phyloP scores from a whole-genome alignment of 2,329 filamentous ascomycete species.

The Trichoderma koningii region DNA sequence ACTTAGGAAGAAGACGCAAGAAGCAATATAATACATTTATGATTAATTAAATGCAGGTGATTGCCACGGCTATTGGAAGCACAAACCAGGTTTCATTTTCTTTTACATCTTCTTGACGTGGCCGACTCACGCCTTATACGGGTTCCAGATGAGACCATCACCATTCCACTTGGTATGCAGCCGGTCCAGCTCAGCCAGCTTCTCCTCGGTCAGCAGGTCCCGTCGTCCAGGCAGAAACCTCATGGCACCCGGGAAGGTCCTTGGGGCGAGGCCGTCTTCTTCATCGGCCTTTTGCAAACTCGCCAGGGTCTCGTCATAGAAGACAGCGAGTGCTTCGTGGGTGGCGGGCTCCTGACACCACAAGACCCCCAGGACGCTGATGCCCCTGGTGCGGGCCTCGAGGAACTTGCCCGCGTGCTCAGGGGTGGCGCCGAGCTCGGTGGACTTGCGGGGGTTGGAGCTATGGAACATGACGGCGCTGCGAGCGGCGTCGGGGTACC shows the following conservation, averaged over 20 bases:
- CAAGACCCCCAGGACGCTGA: constrained; percentile 24
- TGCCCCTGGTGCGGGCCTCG: constrained; percentile 31
- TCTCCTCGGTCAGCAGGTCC: constrained; percentile 31
- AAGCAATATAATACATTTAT: not conserved
- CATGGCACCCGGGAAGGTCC: constrained; percentile 33
- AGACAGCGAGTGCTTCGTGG: constrained; percentile 1
- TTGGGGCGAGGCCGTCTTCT: not conserved
- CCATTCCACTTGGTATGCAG: constrained; percentile 35
- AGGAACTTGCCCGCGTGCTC: constrained; percentile 27
- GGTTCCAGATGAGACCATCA: constrained; percentile 36
- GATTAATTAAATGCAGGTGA: not conserved
- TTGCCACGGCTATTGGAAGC: not conserved
- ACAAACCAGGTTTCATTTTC: not conserved
- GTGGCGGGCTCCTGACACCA: constrained; percentile 30
- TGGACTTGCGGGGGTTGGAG: constrained; percentile 28
- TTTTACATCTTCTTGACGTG: not conserved
- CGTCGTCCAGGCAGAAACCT: constrained; percentile 29
- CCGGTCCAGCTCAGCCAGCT: constrained; percentile 29
- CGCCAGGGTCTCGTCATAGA: constrained; percentile 27
- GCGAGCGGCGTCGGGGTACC: constrained; percentile 29
- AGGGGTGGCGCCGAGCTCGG: not conserved
- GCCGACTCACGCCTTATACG: constrained; percentile 27
- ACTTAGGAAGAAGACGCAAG: not conserved
- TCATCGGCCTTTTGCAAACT: constrained; percentile 27
- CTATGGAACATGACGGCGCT: constrained; percentile 29